Percentiles rank a stretch among this genome's conserved stretches.
These are phyloP conservation scores for Termitomyces sp. DNA, from an alignment of 768 basidiomycete genomes.

Conservation along the genomic window DNA sequence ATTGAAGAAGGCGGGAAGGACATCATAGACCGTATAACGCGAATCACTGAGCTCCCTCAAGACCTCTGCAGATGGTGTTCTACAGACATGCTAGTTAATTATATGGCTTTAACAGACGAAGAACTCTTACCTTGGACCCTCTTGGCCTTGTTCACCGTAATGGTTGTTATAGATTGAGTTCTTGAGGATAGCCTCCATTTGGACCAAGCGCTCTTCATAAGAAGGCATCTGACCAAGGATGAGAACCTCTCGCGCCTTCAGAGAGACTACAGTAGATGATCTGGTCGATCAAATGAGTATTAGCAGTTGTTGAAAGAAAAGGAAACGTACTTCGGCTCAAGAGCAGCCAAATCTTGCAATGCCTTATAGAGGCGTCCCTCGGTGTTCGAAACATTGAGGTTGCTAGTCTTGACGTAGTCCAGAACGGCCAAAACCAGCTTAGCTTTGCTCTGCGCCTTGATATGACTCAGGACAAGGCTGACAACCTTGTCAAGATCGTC, in stretches of 20 bases:
- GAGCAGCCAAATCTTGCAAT: slow-evolving; percentile 74
- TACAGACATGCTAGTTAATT: slow-evolving; percentile 28
- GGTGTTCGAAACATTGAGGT: slow-evolving; percentile 68
- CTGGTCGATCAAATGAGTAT: slow-evolving; percentile 30
- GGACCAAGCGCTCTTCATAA: slow-evolving; percentile 87
- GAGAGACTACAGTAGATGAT: slow-evolving; percentile 85
- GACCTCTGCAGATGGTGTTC: slow-evolving; percentile 81
- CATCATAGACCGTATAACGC: slow-evolving; percentile 94
- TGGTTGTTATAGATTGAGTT: slow-evolving; percentile 81
- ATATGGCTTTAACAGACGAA: background rate
- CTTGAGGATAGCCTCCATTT: slow-evolving; percentile 94
- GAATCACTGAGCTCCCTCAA: slow-evolving; percentile 94
- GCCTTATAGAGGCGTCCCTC: slow-evolving; percentile 76
- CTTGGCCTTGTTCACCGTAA: slow-evolving; percentile 78
- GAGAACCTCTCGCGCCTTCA: slow-evolving; percentile 96
- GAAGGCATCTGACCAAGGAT: slow-evolving; percentile 97
- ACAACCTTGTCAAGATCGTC: slow-evolving; percentile 89
- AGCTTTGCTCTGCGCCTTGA: slow-evolving; percentile 90
- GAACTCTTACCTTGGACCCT: slow-evolving; percentile 48
- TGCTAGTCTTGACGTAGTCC: slow-evolving; percentile 84
- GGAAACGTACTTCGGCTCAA: slow-evolving; percentile 79
- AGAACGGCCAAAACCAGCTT: slow-evolving; percentile 84
- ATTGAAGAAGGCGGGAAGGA: slow-evolving; percentile 93
- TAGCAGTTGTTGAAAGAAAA: background rate
- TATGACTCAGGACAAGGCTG: slow-evolving; percentile 87